phyloP scores from a whole-genome alignment of 371 early-diverging fungal genomes.

The Mycotypha africana region DNA sequence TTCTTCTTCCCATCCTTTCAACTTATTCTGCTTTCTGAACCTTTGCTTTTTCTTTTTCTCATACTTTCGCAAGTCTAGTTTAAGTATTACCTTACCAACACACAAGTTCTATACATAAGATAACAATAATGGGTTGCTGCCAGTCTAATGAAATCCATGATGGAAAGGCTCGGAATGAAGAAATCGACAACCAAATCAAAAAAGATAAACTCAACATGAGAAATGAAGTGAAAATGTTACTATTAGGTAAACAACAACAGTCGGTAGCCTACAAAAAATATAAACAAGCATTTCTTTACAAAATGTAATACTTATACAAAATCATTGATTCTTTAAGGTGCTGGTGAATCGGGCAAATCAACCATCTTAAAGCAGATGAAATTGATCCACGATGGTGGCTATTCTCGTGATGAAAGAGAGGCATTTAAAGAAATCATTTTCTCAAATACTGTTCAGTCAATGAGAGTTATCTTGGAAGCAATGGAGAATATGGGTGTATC shows the following conservation, averaged over 20 bases:
- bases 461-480: conserved; percentile 85
- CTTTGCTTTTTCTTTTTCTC: not conserved
- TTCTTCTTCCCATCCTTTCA: no score
- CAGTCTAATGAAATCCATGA: conserved; percentile 79
- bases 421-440: conserved; percentile 87
- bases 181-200: conserved; percentile 84
- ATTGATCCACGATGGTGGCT: conserved; percentile 91
- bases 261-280: no score
- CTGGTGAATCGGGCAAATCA: conserved; percentile 84
- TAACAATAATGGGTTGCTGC: conserved; percentile 87
- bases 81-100: no score
- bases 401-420: conserved; percentile 76
- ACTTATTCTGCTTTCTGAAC: not conserved
- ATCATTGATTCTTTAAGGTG: conserved; percentile 3
- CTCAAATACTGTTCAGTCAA: conserved; percentile 83
- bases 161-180: conserved; percentile 73
- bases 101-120: no score
- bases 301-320: not conserved
- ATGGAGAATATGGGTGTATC: conserved; percentile 74
- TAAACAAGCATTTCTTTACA: not conserved
- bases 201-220: conserved; percentile 68
- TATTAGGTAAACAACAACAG: conserved; percentile 70
- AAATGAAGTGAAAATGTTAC: conserved; percentile 93
- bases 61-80: no score
- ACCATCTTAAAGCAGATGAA: conserved; percentile 97